phyloP scores from a whole-genome alignment of 139 green algal species.

The Chlamydomonas sphaeroides region DNA sequence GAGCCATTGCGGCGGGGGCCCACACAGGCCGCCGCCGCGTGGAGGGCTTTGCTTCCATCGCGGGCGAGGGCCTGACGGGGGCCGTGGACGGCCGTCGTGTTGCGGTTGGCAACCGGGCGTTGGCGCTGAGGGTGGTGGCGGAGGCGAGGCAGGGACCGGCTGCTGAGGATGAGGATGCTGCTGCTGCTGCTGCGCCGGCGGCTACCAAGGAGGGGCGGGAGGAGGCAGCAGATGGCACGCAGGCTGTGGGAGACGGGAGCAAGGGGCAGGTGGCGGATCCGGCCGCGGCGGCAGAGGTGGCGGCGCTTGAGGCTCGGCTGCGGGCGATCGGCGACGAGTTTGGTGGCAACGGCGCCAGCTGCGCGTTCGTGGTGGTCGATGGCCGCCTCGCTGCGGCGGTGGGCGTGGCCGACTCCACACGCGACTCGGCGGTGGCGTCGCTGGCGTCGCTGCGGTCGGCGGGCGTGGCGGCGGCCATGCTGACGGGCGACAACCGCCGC shows the following conservation, averaged over 20 bases:
- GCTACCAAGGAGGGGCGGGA: no score
- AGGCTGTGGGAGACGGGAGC: no score
- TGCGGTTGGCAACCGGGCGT: constrained; percentile 23
- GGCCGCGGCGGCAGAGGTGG: no score
- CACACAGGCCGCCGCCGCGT: background rate
- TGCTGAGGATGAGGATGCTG: no score
- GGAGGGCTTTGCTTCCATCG: constrained; percentile 12
- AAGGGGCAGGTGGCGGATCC: no score
- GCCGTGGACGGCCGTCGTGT: constrained; percentile 30
- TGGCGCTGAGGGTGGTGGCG: no score
- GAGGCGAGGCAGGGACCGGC: no score
- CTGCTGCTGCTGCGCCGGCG: no score
- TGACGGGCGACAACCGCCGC: constrained; percentile 71
- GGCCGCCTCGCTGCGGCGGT: constrained; percentile 21
- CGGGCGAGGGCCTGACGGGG: constrained; percentile 33
- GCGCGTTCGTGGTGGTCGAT: constrained; percentile 22
- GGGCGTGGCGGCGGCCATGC: constrained; percentile 46
- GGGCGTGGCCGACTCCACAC: constrained; percentile 27
- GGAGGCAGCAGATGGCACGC: no score
- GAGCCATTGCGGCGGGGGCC: no score
- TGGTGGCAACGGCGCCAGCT: background rate
- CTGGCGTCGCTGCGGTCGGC: constrained; percentile 7
- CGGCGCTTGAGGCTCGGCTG: no score
- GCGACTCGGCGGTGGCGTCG: constrained; percentile 39
- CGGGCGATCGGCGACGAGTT: background rate